Evolutionary conservation across 371 early-diverging fungal genomes (phyloP), one percentile per base, ranked within the genome.

Genomic region (Zychaea mexicana): DNA sequence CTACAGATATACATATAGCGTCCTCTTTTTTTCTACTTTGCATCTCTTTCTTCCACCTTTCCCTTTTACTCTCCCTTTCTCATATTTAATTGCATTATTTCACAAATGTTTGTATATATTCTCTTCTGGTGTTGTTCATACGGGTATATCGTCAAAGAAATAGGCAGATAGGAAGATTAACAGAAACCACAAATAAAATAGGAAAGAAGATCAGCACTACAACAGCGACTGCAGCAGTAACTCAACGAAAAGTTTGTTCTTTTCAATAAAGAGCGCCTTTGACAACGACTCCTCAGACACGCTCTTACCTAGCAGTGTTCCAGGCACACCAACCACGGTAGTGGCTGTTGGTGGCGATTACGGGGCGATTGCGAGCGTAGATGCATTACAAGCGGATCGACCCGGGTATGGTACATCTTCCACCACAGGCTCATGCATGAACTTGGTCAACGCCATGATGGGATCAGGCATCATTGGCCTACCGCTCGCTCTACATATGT

Each of bases 381-480:
- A 60, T 32, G 59, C 68, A 19, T 32, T 66, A 12, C 70, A 62
- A 45, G 32, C 63, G 3, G 52, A 59, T 38, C 47, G 49, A 2
- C 66, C 66, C 15, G 66, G 66, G 3, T 66, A 66, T 52, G 66
- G 70, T 17, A 66, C 70, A 6, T 21, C 52, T 4, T 52, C 57
- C 2, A 60, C 26, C 19, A 32, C 39, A 21, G 64, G 52, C 3
- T 62, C 63, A 22, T 66, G 79, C 15, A 65, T 81, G 53, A 83
- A 81, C 36, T 65, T 86, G 46, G 74, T 82, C 15, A 86, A 85
- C 60, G 79, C 85, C 21, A 86, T 82, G 56, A 84, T 86, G 69
- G 86, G 86, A 1, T 78, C 83, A n/a, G 86, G 86, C 26, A 79
- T 86, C 42, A 72, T 86, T 32, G 86, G 85, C 0, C 57, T 86